Evolutionary conservation across 768 basidiomycete species (phyloP).

Genomic region (Clavulina sp.): DNA sequence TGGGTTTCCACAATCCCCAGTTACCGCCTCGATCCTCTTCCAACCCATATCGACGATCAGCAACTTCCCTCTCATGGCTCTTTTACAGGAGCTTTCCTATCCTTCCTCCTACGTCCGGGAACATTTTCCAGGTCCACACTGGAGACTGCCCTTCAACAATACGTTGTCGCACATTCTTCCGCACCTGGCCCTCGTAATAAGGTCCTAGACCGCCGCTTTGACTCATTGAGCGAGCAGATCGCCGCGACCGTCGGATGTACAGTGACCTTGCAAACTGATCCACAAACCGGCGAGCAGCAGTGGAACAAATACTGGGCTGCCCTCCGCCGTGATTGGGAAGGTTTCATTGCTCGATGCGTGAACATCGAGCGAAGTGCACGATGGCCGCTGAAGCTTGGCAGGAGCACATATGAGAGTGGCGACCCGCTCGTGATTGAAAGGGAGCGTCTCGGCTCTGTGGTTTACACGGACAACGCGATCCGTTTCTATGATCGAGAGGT

Average conservation of each 20-base stretch:
- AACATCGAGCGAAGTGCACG: constrained; percentile 78
- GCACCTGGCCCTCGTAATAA: constrained; percentile 39
- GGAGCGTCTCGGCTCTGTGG: constrained; percentile 51
- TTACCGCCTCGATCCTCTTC: constrained; percentile 27
- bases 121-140: constrained; percentile 74
- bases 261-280: constrained; percentile 51
- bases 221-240: constrained; percentile 55
- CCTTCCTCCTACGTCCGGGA: constrained; percentile 71
- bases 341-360: constrained; percentile 77
- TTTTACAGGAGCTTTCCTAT: constrained; percentile 60
- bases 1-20: constrained; percentile 10
- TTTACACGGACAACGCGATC: constrained; percentile 50
- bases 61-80: constrained; percentile 42
- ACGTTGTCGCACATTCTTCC: constrained; percentile 46
- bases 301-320: constrained; percentile 69
- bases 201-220: constrained; percentile 43
- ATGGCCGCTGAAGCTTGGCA: constrained; percentile 56
- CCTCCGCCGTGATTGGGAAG: constrained; percentile 87
- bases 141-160: constrained; percentile 65
- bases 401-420: constrained; percentile 19
- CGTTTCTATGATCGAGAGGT: constrained; percentile 21
- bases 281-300: constrained; percentile 62
- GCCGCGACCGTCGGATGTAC: constrained; percentile 76
- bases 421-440: constrained; percentile 51
- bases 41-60: constrained; percentile 72